These are phyloP conservation scores for Cladophialophora yegresii DNA, from an alignment of 2,329 filamentous ascomycete species.

Conservation along the genomic window DNA sequence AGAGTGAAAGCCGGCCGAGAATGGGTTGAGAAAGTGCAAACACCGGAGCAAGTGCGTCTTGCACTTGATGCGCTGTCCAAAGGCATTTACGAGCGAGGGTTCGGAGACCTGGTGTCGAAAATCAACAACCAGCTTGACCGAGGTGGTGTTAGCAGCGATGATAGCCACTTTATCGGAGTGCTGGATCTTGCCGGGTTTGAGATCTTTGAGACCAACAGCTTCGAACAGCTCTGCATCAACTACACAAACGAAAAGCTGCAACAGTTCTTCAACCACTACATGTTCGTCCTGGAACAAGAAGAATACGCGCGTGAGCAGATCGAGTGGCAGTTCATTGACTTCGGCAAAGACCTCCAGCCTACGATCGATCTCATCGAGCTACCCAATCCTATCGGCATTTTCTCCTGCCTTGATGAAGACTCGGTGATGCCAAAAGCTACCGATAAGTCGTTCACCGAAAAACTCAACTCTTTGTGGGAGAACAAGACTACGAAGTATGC, in stretches of 20 bases:
- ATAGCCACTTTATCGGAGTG: constrained; percentile 94
- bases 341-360: constrained; percentile 92
- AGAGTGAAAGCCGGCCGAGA: constrained; percentile 93
- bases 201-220: constrained; percentile 97
- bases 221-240: constrained; percentile 98
- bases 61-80: constrained; percentile 89
- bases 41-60: constrained; percentile 90
- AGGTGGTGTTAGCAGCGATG: constrained; percentile 77
- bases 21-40: constrained; percentile 98
- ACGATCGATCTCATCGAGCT: constrained; percentile 97
- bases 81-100: constrained; percentile 95
- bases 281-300: constrained; percentile 98
- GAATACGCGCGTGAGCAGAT: constrained; percentile 97
- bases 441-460: constrained; percentile 95
- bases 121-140: constrained; percentile 92
- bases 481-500: constrained; percentile 94
- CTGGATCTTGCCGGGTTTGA: constrained; percentile 99
- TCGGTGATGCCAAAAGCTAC: constrained; percentile 99
- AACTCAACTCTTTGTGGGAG: constrained; percentile 95
- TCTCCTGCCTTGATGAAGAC: constrained; percentile 96
- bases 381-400: constrained; percentile 95
- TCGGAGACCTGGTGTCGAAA: constrained; percentile 84
- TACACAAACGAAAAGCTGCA: constrained; percentile 99
- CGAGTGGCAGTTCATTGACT: constrained; percentile 99
- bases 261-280: constrained; percentile 99